Base-by-base conservation (phyloP, 2,329 filamentous ascomycete species). In the Leptographium flavum region DNA sequence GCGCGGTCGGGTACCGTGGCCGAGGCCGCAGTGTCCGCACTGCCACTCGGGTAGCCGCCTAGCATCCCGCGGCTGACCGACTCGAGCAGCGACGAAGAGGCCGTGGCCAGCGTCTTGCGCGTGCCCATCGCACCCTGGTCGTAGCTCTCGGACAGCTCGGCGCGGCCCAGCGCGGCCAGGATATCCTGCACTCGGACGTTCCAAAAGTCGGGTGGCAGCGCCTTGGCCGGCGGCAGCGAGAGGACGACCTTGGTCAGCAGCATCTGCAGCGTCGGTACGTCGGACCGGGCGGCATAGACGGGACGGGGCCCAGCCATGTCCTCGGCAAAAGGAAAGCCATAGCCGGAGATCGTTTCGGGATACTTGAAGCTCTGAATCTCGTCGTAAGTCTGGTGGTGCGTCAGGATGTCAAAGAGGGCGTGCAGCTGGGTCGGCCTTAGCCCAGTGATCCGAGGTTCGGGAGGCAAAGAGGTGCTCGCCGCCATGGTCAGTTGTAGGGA, bases 101-200 rank as follows among this genome's bases (percentile, higher is more conserved):
- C 83, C 7, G 84, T 86, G 0, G 83, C 76, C 41, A 90, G 62
- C 19, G 81, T 83, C 63, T 87, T 87, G 43, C 84, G 70, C 48
- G 79, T 78, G 1, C 84, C 84, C 52, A 90, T 63, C 0, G 76
- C 70, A 14, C 81, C 83, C 60, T 87, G 87, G 58, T 90, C 84
- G 55, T 87, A 90, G 57, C 81, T 87, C 59, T 90, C 84, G 1
- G 81, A 87, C 28, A 90, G 65, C 42, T 85, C 76, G 2, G 77
- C 81, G 28, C 78, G 71, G 9, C 71, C 78, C 45, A 90, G 64
- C 54, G 76, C 69, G 53, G 66, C 63, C 53, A 85, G 65, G 15
- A 86, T 59, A 2, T 70, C 69, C 52, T 76, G 71, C 22, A 81
- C 65, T 38, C 74, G 69, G n/a, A 69, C 65, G 30, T 67, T 68